Base-by-base conservation (phyloP, 2,329 filamentous ascomycete genomes). In the Diaporthe nobilis region DNA sequence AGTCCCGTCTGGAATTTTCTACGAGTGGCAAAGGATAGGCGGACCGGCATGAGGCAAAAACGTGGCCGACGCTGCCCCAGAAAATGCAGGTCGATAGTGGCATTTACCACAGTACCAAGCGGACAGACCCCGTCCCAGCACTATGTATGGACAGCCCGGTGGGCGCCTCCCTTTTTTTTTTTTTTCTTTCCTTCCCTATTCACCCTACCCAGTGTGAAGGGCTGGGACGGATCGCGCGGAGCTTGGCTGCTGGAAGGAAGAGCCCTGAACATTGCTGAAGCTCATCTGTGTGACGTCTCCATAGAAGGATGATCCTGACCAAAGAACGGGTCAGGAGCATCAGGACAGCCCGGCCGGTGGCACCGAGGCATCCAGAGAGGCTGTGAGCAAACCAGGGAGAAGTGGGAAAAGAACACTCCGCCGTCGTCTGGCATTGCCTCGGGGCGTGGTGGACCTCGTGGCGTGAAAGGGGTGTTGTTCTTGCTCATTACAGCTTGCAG, bases 1-100 rank as follows among this genome's bases (percentile, higher is more conserved):
- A 39, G 42, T 25, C 70, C 70, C 70, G 57, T 51, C 55, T 49
- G 70, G 55, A 51, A 51, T 49, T 51, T 60, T 58, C 42, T 28
- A 39, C 42, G 28, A 28, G 70, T 37, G 55, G 42, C 70, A 72
- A 37, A 61, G 55, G 28, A 51, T 51, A 20, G 44, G n/a, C 28
- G 57, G 55, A 51, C 47, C 65, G 31, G 70, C 70, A 63, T 63
- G 57, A 72, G 55, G 70, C 65, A 53, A 68, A 68, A 68, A 68
- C 65, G 65, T 68, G 65, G 65, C 47, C 65, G 49, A 28, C 65
- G 47, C 65, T 28, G 31, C 63, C 44, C 63, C 47, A 25, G 65
- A 42, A 37, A 68, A 53, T 68, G 65, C 65, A 68, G 22, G 47
- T 49, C 47, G 65, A 53, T 53, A 53, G 47, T 53, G 47, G 47